These are phyloP conservation scores for Schizosaccharomyces octosporus DNA, from an alignment of 805 yeast genomes.

Conservation along the genomic window DNA sequence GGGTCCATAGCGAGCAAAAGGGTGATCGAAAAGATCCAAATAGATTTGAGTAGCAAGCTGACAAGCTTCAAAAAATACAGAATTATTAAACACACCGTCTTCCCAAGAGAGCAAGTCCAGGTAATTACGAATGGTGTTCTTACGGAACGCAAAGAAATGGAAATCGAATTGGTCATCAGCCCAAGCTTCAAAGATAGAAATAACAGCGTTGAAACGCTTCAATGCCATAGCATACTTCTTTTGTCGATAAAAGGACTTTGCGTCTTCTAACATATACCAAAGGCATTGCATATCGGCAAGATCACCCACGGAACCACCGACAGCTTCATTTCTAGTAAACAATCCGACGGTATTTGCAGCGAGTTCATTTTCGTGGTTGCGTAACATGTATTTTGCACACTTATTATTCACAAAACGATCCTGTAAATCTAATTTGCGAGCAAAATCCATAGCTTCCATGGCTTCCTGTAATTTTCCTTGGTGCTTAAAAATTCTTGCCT, in stretches of 20 bases:
- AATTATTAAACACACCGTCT: constrained; percentile 41
- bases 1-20: constrained; percentile 3
- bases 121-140: constrained; percentile 74
- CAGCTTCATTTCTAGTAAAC: constrained; percentile 67
- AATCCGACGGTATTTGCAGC: constrained; percentile 52
- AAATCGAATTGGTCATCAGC: constrained; percentile 76
- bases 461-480: constrained; percentile 39
- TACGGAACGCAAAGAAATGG: constrained; percentile 75
- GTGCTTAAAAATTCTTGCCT: constrained; percentile 61
- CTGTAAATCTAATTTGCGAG: constrained; percentile 55
- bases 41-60: constrained; percentile 37
- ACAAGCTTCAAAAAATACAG: constrained; percentile 38
- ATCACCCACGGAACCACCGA: constrained; percentile 65
- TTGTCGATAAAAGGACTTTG: constrained; percentile 50
- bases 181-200: constrained; percentile 44
- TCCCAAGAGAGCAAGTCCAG: constrained; percentile 61
- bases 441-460: constrained; percentile 38
- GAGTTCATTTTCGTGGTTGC: constrained; percentile 49
- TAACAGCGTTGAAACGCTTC: constrained; percentile 48
- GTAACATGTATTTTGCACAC: constrained; percentile 54
- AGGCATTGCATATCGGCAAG: constrained; percentile 73
- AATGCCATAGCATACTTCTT: constrained; percentile 47
- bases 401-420: constrained; percentile 82
- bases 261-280: constrained; percentile 70
- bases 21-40: constrained; percentile 17